phyloP scores from a whole-genome alignment of 495 filamentous ascomycete species.

The Polyplosphaeria fusca region DNA sequence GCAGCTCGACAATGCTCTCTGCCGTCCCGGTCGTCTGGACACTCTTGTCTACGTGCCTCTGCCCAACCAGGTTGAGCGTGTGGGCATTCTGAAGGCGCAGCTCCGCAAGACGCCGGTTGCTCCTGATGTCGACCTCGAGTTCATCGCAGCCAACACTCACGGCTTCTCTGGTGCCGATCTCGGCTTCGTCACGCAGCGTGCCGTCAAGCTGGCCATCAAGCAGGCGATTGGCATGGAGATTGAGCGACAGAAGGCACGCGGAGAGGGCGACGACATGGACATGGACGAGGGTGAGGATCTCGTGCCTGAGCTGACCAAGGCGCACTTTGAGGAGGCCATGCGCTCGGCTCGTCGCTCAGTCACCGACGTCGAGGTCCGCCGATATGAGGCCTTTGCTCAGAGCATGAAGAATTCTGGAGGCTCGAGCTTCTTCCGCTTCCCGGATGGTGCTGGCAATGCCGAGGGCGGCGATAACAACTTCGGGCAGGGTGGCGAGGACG shows the following conservation, averaged over 20 bases:
- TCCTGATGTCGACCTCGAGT: constrained; percentile 77
- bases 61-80: constrained; percentile 83
- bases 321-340: constrained; percentile 99
- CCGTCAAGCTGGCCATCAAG: constrained; percentile 99
- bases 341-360: constrained; percentile 86
- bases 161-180: constrained; percentile 99
- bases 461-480: constrained; percentile 33
- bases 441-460: constrained; percentile 43
- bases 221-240: constrained; percentile 89
- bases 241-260: constrained; percentile 80
- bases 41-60: constrained; percentile 97
- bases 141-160: constrained; percentile 95
- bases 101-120: constrained; percentile 97
- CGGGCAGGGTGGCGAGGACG: constrained; percentile 39
- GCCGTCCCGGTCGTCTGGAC: constrained; percentile 97
- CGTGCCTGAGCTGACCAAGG: constrained; percentile 92
- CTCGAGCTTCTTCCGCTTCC: constrained; percentile 96
- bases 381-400: constrained; percentile 97
- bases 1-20: constrained; percentile 95
- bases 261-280: constrained; percentile 76
- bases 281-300: constrained; percentile 85
- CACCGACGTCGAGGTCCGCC: constrained; percentile 91
- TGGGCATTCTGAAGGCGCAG: constrained; percentile 88
- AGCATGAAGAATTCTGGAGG: constrained; percentile 97
- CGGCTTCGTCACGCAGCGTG: constrained; percentile 97